These are phyloP conservation scores for Ganoderma meredithae DNA, from an alignment of 1,284 basidiomycete species.

Conservation along the genomic window DNA sequence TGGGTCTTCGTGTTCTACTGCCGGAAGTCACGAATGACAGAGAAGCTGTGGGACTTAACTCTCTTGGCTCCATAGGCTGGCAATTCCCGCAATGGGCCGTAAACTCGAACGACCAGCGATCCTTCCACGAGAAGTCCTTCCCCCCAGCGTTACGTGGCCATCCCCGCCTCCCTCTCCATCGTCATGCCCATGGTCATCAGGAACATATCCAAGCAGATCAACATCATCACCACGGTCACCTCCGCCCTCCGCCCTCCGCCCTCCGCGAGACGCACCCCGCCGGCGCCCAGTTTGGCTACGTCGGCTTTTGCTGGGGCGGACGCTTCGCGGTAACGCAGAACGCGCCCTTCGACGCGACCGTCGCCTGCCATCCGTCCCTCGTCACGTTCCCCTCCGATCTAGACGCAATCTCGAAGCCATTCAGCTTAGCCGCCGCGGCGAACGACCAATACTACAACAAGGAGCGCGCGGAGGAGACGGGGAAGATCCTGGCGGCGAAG, in stretches of 20 bases:
- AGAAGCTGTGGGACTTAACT: not conserved
- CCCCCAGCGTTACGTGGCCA: constrained; percentile 27
- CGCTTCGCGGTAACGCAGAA: constrained; percentile 38
- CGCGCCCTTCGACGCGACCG: constrained; percentile 34
- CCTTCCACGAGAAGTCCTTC: constrained; percentile 20
- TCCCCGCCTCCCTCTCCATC: constrained; percentile 30
- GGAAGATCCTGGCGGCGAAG: constrained; percentile 29
- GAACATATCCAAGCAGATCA: constrained; percentile 29
- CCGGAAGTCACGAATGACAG: not conserved
- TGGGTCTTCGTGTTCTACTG: constrained; percentile 15
- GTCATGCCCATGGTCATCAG: constrained; percentile 35
- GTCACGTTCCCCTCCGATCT: constrained; percentile 35
- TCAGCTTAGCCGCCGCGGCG: constrained; percentile 34
- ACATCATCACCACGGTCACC: constrained; percentile 27
- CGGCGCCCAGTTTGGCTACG: constrained; percentile 32
- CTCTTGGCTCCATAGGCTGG: constrained; percentile 21
- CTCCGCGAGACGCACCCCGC: constrained; percentile 27
- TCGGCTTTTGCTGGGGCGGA: constrained; percentile 40
- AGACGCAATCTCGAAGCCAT: constrained; percentile 28
- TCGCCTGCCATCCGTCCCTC: constrained; percentile 36
- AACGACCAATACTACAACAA: constrained; percentile 23
- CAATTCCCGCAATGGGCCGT: constrained; percentile 35
- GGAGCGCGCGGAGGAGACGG: constrained; percentile 30
- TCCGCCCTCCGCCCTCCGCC: constrained; percentile 23
- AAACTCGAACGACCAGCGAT: constrained; percentile 21